Percentiles rank a stretch among this genome's conserved stretches.
Conservation (phyloP, 2,329 filamentous ascomycete species). For the Apiospora pterosperma region DNA sequence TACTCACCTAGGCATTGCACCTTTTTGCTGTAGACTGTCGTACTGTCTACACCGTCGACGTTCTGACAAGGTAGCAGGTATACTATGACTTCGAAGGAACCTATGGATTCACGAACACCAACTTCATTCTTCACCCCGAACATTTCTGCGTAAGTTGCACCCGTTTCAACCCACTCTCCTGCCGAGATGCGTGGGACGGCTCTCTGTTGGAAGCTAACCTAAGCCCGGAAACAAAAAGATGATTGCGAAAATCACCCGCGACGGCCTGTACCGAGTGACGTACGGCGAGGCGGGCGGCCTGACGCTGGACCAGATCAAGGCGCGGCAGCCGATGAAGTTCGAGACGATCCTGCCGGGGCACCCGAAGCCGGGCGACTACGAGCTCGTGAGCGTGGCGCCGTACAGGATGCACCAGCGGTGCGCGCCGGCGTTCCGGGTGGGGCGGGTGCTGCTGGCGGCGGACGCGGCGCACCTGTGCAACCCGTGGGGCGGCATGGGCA, state of each 20-base stretch:
- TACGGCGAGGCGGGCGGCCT: conserved; percentile 57
- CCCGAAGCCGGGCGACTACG: conserved; percentile 56
- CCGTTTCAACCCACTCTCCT: neutral
- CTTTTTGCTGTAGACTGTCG: too few species aligned
- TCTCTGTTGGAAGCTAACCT: neutral
- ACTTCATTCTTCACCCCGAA: conserved; percentile 60
- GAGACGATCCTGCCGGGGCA: conserved; percentile 56
- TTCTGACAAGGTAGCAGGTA: conserved; percentile 36
- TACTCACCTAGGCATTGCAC: neutral
- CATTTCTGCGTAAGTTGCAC: conserved; percentile 44
- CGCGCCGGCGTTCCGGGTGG: conserved; percentile 53
- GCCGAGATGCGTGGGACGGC: too few species aligned
- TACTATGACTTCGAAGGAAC: conserved; percentile 57
- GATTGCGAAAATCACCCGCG: conserved; percentile 56
- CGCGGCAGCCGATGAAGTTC: conserved; percentile 53
- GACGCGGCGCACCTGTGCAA: conserved; percentile 59
- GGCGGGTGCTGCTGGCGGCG: conserved; percentile 53
- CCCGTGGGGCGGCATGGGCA: conserved; percentile 56
- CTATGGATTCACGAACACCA: conserved; percentile 51
- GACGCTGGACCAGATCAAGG: conserved; percentile 47
- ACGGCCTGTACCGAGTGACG: conserved; percentile 60
- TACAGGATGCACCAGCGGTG: conserved; percentile 62
- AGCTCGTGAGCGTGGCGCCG: conserved; percentile 53
- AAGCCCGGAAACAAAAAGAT: conserved; percentile 36
- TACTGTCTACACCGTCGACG: neutral